Evolutionary conservation across 768 basidiomycete genomes (phyloP), one percentile per base, ranked within the genome.

Genomic region (Serendipita sp.): DNA sequence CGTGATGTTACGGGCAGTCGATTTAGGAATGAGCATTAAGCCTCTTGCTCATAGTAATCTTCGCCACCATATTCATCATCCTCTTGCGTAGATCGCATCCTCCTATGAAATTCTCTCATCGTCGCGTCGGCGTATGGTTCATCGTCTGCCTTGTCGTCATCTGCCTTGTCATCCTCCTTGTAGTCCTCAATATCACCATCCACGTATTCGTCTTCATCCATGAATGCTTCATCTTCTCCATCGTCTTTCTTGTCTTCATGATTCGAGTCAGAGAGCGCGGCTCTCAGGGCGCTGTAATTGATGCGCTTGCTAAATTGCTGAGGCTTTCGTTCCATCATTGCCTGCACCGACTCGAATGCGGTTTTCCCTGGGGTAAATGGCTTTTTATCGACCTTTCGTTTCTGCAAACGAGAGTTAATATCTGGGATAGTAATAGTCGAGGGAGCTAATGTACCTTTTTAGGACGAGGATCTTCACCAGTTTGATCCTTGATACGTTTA

Each of bases 211-310:
- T 80, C 41, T 41, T 41, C 41, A 13, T 41, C 41, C 41, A 41
- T 41, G 41, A 41, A 13, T 7, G 23, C 76, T 65, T 70, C 69
- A 44, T 65, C 72, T 16, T 67, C 67, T 16, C 65, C 65, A 11
- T 65, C 48, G 23, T 70, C 65, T 2, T 71, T 72, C 41, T 67
- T 67, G 46, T 64, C 63, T 1, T 18, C 65, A 28, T 44, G 28
- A 34, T 45, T 47, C 18, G 36, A 68, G 60, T 68, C 67, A 44
- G 68, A 69, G 72, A 94, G 90, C 10, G 95, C 79, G 65, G 83
- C 82, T 68, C 88, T 86, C 63, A 94, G 81, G 0, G 89, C 91
- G 69, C 89, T 87, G 72, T 95, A 96, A 73, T 96, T 96, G 75
- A 95, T 94, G 63, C 91, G 84, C 71, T 90, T 90, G 75, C 89